phyloP scores from a whole-genome alignment of 257 asterid species.

The Solanum piurae region DNA sequence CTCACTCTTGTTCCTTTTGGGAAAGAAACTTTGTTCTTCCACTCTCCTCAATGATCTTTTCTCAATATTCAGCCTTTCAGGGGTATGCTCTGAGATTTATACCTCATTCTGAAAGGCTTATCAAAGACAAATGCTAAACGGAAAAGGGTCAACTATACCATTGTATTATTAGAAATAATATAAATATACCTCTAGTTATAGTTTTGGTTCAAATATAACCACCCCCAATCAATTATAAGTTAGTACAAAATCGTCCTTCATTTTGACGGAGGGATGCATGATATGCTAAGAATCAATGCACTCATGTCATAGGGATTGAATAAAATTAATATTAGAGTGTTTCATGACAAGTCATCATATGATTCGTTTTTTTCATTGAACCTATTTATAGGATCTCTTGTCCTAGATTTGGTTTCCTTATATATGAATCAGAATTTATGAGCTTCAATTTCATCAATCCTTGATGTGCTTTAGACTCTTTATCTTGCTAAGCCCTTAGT shows the following conservation, averaged over 20 bases:
- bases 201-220: not conserved
- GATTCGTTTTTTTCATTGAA: not conserved
- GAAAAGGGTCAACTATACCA: not conserved
- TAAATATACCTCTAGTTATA: not conserved
- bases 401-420: not conserved
- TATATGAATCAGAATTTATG: not conserved
- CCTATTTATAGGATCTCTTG: not conserved
- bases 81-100: not conserved
- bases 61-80: not conserved
- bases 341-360: not conserved
- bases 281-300: not conserved
- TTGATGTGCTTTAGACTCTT: not conserved
- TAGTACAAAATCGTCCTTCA: not conserved
- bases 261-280: not conserved
- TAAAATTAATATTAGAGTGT: not conserved
- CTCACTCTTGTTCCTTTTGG: not conserved
- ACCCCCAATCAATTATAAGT: not conserved
- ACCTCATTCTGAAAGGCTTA: not conserved
- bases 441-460: not conserved
- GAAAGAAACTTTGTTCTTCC: not conserved
- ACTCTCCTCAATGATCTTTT: not conserved
- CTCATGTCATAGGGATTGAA: not conserved
- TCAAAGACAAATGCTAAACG: not conserved
- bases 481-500: not conserved
- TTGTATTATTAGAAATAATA: not conserved